These are phyloP conservation scores for Candida vaughaniae DNA, from an alignment of 805 yeast genomes.

Conservation along the genomic window DNA sequence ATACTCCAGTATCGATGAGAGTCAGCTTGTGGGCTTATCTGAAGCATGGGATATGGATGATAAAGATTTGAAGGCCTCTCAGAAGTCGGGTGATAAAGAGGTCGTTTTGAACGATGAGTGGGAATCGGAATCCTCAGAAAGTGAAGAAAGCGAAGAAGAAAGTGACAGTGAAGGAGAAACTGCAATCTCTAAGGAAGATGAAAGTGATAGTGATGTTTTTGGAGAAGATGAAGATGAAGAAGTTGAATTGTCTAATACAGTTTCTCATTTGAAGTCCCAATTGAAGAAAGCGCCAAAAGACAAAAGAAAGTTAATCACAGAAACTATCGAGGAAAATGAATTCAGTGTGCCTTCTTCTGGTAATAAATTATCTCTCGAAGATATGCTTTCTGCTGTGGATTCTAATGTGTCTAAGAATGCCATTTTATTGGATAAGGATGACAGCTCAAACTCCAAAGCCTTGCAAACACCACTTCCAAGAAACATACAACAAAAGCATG, in stretches of 20 bases:
- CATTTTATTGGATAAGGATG: slow-evolving; percentile 44
- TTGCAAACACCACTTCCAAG: slow-evolving; percentile 81
- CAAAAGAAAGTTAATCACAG: slow-evolving; percentile 50
- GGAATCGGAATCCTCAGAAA: slow-evolving; percentile 24
- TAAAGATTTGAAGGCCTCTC: slow-evolving; percentile 33
- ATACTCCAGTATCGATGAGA: slow-evolving; percentile 74
- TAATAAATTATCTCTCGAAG: slow-evolving; percentile 60
- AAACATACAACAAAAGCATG: slow-evolving; percentile 80
- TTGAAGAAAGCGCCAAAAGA: slow-evolving; percentile 33
- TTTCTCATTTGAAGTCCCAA: slow-evolving; percentile 37
- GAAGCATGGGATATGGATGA: slow-evolving; percentile 88
- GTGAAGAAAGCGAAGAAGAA: slow-evolving; percentile 17
- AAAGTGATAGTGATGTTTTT: slow-evolving; percentile 25
- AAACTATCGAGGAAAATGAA: slow-evolving; percentile 65
- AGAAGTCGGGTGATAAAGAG: slow-evolving; percentile 11
- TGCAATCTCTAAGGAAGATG: slow-evolving; percentile 3
- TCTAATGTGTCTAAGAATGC: slow-evolving; percentile 48
- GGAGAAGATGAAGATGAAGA: slow-evolving; percentile 42
- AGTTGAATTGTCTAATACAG: slow-evolving; percentile 52
- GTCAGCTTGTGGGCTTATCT: slow-evolving; percentile 71
- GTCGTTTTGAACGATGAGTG: slow-evolving; percentile 30
- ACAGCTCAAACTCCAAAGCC: slow-evolving; percentile 38
- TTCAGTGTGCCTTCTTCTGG: slow-evolving; percentile 63
- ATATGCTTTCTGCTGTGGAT: slow-evolving; percentile 71
- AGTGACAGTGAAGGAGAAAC: slow-evolving; percentile 19